Percentiles rank a stretch among this genome's conserved stretches.
Conservation (phyloP, 2,329 filamentous ascomycete species). For the Xylaria polymorpha region DNA sequence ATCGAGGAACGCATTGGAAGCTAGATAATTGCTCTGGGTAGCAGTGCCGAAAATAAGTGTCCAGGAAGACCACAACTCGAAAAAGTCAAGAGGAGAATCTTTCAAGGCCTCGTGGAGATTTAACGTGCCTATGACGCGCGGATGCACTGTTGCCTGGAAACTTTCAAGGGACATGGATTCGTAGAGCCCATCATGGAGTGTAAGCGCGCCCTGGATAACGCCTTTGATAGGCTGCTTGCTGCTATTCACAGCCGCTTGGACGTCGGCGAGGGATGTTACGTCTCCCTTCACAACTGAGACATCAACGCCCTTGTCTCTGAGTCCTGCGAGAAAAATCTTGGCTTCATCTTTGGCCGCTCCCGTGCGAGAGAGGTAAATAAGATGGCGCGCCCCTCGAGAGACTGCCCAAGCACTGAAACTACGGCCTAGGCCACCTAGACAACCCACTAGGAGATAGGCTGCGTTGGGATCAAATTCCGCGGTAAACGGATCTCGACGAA, state of each 20-base stretch:
- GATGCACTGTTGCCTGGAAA: background rate
- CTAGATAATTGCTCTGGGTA: constrained; percentile 28
- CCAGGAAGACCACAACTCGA: constrained; percentile 19
- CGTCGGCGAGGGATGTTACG: constrained; percentile 18
- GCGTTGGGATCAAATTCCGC: constrained; percentile 15
- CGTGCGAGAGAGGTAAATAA: constrained; percentile 50
- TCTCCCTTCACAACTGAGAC: constrained; percentile 10
- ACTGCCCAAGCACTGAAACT: constrained; percentile 50
- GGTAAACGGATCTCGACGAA: too few relatives aligned
- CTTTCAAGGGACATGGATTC: constrained; percentile 14
- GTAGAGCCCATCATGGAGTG: background rate
- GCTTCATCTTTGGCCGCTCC: constrained; percentile 43
- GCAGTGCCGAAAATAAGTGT: constrained; percentile 9
- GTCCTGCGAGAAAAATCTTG: background rate
- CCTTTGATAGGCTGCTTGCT: constrained; percentile 13
- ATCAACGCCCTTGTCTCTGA: constrained; percentile 7
- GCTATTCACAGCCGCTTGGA: background rate
- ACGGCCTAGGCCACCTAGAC: constrained; percentile 52
- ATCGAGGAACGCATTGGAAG: constrained; percentile 28
- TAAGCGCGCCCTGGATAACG: constrained; percentile 17
- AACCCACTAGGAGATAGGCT: constrained; percentile 51
- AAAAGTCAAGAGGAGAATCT: constrained; percentile 21
- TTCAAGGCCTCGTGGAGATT: constrained; percentile 20
- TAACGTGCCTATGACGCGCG: constrained; percentile 12
- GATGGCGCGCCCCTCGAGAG: constrained; percentile 46